Percentiles rank a stretch among this genome's conserved stretches.
phyloP scores from a whole-genome alignment of 2,329 filamentous ascomycete species.

The Ceratocystis destructans region DNA sequence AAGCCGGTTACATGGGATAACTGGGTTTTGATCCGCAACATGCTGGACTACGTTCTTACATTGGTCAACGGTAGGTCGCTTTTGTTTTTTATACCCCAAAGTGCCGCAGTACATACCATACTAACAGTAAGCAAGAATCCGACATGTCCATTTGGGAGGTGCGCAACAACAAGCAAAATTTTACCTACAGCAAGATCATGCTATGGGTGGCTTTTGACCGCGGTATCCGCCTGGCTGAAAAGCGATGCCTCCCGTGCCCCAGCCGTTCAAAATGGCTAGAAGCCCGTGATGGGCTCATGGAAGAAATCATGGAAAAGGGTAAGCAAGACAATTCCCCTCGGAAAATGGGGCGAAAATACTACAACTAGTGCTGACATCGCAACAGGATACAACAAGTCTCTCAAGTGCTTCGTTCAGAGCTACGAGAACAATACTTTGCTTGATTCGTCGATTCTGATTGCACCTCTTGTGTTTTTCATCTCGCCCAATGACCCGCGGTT shows the following conservation, averaged over 20 bases:
- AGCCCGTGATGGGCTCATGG: slow-evolving; percentile 54
- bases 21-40: slow-evolving; percentile 56
- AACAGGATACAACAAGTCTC: slow-evolving; percentile 52
- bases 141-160: slow-evolving; percentile 83
- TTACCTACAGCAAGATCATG: slow-evolving; percentile 72
- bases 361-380: neutral
- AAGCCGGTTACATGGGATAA: slow-evolving; percentile 65
- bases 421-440: slow-evolving; percentile 58
- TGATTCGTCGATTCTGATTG: slow-evolving; percentile 62
- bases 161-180: slow-evolving; percentile 60
- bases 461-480: slow-evolving; percentile 68
- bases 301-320: slow-evolving; percentile 63
- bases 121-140: slow-evolving; percentile 33
- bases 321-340: neutral
- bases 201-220: slow-evolving; percentile 71
- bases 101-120: neutral
- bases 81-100: neutral
- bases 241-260: slow-evolving; percentile 61
- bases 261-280: slow-evolving; percentile 52
- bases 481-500: slow-evolving; percentile 65
- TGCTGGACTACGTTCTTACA: slow-evolving; percentile 58
- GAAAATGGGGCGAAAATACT: neutral
- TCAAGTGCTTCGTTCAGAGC: slow-evolving; percentile 60
- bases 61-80: slow-evolving; percentile 41
- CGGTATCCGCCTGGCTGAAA: slow-evolving; percentile 58